Evolutionary conservation across 2,329 filamentous ascomycete genomes (phyloP).

Genomic region (Coniochaeta sp.): DNA sequence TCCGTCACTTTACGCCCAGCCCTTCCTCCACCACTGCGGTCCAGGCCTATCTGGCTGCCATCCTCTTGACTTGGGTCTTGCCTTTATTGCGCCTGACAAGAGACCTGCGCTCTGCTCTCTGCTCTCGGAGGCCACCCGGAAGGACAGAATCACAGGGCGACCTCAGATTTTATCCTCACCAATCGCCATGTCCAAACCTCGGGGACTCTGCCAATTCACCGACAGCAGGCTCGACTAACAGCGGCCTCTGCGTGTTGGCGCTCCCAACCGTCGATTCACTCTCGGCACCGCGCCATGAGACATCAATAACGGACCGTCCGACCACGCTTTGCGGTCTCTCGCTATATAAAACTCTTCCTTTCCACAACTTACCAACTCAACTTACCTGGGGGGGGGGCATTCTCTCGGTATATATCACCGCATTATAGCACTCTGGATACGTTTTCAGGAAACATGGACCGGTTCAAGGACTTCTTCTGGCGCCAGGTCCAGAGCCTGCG

Average conservation of each 20-base stretch:
- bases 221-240: not conserved
- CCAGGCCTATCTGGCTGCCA: not conserved
- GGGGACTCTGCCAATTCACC: no score
- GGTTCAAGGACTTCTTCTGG: conserved; percentile 19
- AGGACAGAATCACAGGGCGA: not conserved
- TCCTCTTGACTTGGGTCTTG: not conserved
- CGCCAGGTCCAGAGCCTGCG: conserved; percentile 40
- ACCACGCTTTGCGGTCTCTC: not conserved
- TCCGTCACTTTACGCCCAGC: not conserved
- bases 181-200: not conserved
- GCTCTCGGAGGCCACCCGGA: not conserved
- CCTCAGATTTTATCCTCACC: not conserved
- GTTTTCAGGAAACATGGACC: conserved; percentile 6
- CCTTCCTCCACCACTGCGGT: not conserved
- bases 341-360: not conserved
- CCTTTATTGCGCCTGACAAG: not conserved
- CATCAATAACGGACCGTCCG: not conserved
- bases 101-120: not conserved
- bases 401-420: not conserved
- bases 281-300: not conserved
- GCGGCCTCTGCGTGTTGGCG: not conserved
- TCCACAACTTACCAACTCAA: not conserved
- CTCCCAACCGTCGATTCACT: not conserved
- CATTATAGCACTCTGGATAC: not conserved
- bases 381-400: no score